Percentiles rank a stretch among this genome's conserved stretches.
These are phyloP conservation scores for Rhodomyrtus psidioides DNA, from an alignment of 441 rosid species.

Conservation along the genomic window DNA sequence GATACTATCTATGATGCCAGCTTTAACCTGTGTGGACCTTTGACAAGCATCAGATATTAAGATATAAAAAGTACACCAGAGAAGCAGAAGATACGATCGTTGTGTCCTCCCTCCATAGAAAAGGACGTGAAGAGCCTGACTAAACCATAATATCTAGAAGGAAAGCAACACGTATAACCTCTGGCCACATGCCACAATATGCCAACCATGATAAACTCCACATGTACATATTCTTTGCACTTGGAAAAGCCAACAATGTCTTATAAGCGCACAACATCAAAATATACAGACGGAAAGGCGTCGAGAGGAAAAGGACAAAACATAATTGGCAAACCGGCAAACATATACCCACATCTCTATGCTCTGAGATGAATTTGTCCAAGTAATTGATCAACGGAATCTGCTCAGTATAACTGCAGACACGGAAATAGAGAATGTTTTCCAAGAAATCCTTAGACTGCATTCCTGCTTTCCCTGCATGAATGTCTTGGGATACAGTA, in stretches of 20 bases:
- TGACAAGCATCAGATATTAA: background rate
- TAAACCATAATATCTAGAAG: background rate
- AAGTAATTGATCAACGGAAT: slow-evolving; percentile 71
- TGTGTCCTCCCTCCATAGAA: background rate
- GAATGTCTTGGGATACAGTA: slow-evolving; percentile 39
- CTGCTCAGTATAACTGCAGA: slow-evolving; percentile 87
- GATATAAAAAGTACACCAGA: background rate
- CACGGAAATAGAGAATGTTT: slow-evolving; percentile 75
- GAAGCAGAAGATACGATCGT: background rate
- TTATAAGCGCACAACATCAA: background rate
- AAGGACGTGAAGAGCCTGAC: background rate
- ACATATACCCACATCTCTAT: slow-evolving; percentile 52
- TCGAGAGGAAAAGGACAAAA: background rate
- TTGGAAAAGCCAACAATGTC: background rate
- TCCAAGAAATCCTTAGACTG: slow-evolving; percentile 58
- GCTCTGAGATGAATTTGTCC: slow-evolving; percentile 71
- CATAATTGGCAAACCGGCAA: background rate
- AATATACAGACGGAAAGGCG: background rate
- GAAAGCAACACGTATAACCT: background rate
- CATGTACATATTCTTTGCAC: background rate
- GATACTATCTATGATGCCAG: slow-evolving; percentile 72
- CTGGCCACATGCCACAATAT: background rate
- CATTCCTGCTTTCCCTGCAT: slow-evolving; percentile 32
- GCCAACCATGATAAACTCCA: background rate
- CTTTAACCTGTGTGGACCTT: slow-evolving; percentile 52